These are phyloP conservation scores for Chalciporus pseudorubinellus DNA, from an alignment of 768 basidiomycete species.

Conservation along the genomic window DNA sequence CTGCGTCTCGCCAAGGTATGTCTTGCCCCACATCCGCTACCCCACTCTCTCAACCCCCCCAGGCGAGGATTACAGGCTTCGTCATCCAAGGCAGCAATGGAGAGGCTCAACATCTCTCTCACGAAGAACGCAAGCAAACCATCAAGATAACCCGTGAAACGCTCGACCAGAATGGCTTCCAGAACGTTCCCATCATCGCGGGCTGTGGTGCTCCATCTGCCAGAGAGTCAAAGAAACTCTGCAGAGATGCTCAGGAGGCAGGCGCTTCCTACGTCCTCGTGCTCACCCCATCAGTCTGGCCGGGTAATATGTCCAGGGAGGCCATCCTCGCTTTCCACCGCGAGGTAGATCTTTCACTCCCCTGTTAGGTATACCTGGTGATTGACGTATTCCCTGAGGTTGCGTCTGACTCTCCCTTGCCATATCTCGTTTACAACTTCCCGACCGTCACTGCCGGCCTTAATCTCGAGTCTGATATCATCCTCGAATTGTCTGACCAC, in stretches of 20 bases:
- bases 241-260: slow-evolving; percentile 70
- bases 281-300: slow-evolving; percentile 71
- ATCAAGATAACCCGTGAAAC: slow-evolving; percentile 68
- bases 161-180: slow-evolving; percentile 69
- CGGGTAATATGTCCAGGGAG: slow-evolving; percentile 58
- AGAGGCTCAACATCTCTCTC: slow-evolving; percentile 73
- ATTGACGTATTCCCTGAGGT: slow-evolving; percentile 43
- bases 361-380: background rate
- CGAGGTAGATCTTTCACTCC: slow-evolving; percentile 39
- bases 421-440: slow-evolving; percentile 84
- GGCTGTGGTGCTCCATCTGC: slow-evolving; percentile 84
- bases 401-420: slow-evolving; percentile 64
- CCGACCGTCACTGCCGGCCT: slow-evolving; percentile 77
- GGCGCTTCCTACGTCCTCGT: slow-evolving; percentile 83
- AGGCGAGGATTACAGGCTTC: slow-evolving; percentile 74
- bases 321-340: slow-evolving; percentile 66
- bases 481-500: slow-evolving; percentile 66
- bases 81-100: slow-evolving; percentile 75
- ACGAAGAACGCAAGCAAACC: slow-evolving; percentile 62
- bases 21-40: background rate
- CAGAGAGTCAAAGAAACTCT: slow-evolving; percentile 68
- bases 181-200: slow-evolving; percentile 67
- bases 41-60: slow-evolving; percentile 17
- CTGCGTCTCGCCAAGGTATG: slow-evolving; percentile 68
- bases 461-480: slow-evolving; percentile 79